Evolutionary conservation across 352 stramenopile genomes (phyloP), one percentile per base, ranked within the genome.

Genomic region (Phytophthora palmivora): DNA sequence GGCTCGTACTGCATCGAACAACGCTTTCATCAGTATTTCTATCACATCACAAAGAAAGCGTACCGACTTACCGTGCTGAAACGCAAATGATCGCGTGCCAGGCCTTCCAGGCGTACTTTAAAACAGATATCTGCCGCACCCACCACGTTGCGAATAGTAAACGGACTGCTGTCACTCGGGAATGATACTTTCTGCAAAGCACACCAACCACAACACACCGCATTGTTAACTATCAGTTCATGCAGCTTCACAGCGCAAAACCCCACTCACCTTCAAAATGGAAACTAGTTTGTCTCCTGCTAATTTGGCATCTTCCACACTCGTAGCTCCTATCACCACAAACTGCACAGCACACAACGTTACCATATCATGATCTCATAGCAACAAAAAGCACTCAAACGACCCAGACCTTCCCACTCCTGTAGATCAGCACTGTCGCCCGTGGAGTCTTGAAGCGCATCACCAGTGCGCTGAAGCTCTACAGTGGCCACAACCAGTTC

Each of bases 121-220:
- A 97, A 93, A 21, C 86, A 79, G 22, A 99, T 79, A 58, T 99
- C 97, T 12, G 96, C 83, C 28, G 93, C 97, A 4, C 82, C 84
- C 28, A 98, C 89, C 12, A 98, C 78, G 59, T 98, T 99, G 26
- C 69, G 71, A 46, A 91, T 72, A 15, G 52, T 59, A 41, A 91
- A 91, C 10, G 54, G 67, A n/a, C 53, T 67, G 28, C 78, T 43
- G 8, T 82, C 51, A 34, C 70, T 72, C 18, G 79, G 73, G 42
- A 82, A 88, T 4, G 69, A 70, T 1, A 88, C 58, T 88, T 91
- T 92, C 81, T 91, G 38, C 22, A 66, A 18, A 14, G 42, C 19
- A 14, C 44, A 33, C 36, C 9, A 7, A 58, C 7, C 15, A 38
- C 15, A 16, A 36, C 21, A 6, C 16, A 34, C 12, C n/a, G 6